A percentile compares a stretch with the other conserved stretches of the same genome.
phyloP scores from a whole-genome alignment of 1,284 basidiomycete genomes.

The Apiotrichum gamsii region DNA sequence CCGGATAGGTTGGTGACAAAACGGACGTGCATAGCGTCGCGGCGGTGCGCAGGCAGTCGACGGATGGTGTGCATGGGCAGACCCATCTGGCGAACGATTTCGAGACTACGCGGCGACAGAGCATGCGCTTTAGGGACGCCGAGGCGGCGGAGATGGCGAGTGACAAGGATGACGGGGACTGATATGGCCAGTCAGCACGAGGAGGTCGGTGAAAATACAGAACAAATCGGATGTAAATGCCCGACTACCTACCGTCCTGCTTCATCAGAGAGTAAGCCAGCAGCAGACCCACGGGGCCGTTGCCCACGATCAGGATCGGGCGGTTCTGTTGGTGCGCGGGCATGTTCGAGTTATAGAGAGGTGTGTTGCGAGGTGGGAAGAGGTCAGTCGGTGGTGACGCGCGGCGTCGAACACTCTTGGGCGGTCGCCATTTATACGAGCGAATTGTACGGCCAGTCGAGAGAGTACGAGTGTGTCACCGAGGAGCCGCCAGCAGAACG shows the following conservation, averaged over 20 bases:
- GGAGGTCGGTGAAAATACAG: too few species aligned
- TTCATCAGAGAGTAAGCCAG: conserved; percentile 16
- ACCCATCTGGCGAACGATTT: conserved; percentile 24
- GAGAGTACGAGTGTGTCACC: too few species aligned
- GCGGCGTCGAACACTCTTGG: too few species aligned
- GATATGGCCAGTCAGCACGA: neutral
- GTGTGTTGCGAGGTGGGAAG: too few species aligned
- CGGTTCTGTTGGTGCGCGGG: conserved; percentile 4
- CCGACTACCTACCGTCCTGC: conserved; percentile 14
- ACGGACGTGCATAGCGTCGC: conserved; percentile 20
- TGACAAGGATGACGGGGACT: conserved; percentile 25
- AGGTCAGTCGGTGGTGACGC: too few species aligned
- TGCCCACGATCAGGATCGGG: conserved; percentile 22
- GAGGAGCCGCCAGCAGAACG: too few species aligned
- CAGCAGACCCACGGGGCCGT: conserved; percentile 22
- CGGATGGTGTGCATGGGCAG: conserved; percentile 16
- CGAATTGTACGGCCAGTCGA: too few species aligned
- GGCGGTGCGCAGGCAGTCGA: conserved; percentile 15
- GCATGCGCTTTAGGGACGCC: conserved; percentile 26
- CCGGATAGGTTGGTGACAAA: conserved; percentile 23
- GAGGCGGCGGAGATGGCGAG: conserved; percentile 21
- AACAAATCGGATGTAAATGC: too few species aligned
- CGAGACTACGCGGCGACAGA: conserved; percentile 21
- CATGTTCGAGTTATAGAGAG: conserved; percentile 1
- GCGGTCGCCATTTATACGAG: too few species aligned